Percentiles rank a stretch among this genome's conserved stretches.
Conservation (phyloP, 345 rosid species). For the Pelargonium nanum region DNA sequence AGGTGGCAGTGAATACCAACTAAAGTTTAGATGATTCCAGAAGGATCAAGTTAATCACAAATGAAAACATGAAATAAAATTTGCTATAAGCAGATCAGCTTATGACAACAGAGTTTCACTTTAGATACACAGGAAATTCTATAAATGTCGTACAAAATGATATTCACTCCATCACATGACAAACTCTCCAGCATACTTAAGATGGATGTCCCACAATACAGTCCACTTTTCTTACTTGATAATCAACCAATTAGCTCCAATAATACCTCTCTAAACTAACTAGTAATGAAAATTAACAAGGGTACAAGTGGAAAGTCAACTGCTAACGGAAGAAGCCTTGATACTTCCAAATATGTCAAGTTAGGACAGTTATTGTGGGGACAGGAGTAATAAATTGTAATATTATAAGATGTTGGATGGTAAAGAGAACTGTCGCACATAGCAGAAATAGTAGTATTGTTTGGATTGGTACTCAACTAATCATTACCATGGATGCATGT, state of each 20-base stretch:
- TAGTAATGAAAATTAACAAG: too few relatives aligned
- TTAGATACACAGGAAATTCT: too few relatives aligned
- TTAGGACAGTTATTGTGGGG: not conserved
- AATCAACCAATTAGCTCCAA: not conserved
- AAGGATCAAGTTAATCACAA: too few relatives aligned
- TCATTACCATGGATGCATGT: too few relatives aligned
- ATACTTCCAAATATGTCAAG: too few relatives aligned
- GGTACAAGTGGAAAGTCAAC: too few relatives aligned
- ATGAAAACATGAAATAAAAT: too few relatives aligned
- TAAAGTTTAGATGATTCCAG: too few relatives aligned
- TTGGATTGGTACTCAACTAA: not conserved
- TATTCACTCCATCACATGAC: not conserved
- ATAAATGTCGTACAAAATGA: not conserved
- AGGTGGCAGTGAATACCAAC: not conserved
- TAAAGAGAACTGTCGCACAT: not conserved
- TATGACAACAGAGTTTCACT: too few relatives aligned
- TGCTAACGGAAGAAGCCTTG: too few relatives aligned
- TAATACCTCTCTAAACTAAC: too few relatives aligned
- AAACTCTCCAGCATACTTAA: not conserved
- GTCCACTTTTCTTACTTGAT: not conserved
- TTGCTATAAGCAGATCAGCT: too few relatives aligned
- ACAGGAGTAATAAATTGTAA: not conserved
- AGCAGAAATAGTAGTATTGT: not conserved
- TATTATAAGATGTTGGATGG: not conserved
- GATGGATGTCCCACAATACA: not conserved